phyloP scores from a whole-genome alignment of 2,329 filamentous ascomycete genomes.

The Pseudocercospora vitis region DNA sequence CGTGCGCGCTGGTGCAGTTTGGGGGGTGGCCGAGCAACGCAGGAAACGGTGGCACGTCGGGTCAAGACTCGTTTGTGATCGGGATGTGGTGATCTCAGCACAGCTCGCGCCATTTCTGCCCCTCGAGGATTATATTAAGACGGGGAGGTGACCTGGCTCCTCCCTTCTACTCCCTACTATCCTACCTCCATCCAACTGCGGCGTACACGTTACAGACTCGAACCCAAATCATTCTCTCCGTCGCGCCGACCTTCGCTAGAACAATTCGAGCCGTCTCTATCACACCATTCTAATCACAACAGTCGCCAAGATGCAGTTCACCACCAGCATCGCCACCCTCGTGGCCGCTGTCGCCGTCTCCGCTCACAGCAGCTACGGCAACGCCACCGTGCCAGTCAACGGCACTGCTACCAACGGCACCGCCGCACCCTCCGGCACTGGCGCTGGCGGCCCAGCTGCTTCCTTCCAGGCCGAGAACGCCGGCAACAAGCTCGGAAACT shows the following conservation, averaged over 20 bases:
- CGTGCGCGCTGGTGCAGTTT: no score
- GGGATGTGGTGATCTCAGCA: conserved; percentile 7
- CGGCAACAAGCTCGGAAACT: conserved; percentile 15
- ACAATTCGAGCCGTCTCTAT: background rate
- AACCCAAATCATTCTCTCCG: background rate
- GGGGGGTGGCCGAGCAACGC: conserved; percentile 5
- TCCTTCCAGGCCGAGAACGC: conserved; percentile 12
- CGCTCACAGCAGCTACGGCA: conserved; percentile 3
- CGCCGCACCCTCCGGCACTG: conserved; percentile 11
- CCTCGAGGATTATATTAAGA: background rate
- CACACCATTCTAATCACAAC: background rate
- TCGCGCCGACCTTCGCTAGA: background rate
- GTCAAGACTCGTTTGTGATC: conserved; percentile 7
- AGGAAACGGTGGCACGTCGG: conserved; percentile 7
- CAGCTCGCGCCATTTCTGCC: background rate
- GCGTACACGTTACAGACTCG: no score
- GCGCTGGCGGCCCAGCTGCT: background rate
- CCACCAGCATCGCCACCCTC: conserved; percentile 17
- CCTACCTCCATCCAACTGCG: background rate
- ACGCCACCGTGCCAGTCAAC: conserved; percentile 8
- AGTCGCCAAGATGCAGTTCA: conserved; percentile 18
- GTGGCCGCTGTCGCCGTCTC: conserved; percentile 14
- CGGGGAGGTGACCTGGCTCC: background rate
- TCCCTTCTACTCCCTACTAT: background rate
- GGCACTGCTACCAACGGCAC: conserved; percentile 12